Evolutionary conservation across 1,284 basidiomycete species (phyloP).

Genomic region (Marasmius tenuissimus): DNA sequence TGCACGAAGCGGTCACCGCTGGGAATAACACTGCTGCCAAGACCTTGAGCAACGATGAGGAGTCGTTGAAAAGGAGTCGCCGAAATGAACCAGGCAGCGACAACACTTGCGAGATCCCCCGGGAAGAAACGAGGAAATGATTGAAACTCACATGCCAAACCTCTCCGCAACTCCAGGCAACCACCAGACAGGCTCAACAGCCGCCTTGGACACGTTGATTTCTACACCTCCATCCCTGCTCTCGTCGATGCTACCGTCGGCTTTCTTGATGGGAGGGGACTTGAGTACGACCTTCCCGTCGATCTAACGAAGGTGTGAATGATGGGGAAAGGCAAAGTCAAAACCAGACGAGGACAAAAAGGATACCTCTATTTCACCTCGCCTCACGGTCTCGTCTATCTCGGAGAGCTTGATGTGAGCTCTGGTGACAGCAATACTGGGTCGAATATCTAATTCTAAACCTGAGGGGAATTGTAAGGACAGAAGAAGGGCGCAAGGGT

Average conservation of each 20-base stretch:
- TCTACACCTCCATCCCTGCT: slow-evolving; percentile 79
- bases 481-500: neutral
- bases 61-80: no score
- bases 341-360: no score
- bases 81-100: no score
- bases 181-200: slow-evolving; percentile 93
- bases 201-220: slow-evolving; percentile 84
- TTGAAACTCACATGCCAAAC: slow-evolving; percentile 75
- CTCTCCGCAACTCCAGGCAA: slow-evolving; percentile 91
- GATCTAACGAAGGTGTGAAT: slow-evolving; percentile 32
- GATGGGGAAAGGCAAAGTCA: neutral
- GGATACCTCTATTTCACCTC: slow-evolving; percentile 58
- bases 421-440: slow-evolving; percentile 89
- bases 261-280: slow-evolving; percentile 57
- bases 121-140: neutral
- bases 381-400: slow-evolving; percentile 79
- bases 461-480: neutral
- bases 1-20: no score
- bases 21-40: no score
- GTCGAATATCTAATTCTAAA: slow-evolving; percentile 72
- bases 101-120: neutral
- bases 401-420: slow-evolving; percentile 91
- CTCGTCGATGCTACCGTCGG: slow-evolving; percentile 57
- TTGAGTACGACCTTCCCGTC: slow-evolving; percentile 85
- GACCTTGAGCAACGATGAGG: no score